These are phyloP conservation scores for Actinomortierella wolfii DNA, from an alignment of 371 early-diverging fungal species.

Conservation along the genomic window DNA sequence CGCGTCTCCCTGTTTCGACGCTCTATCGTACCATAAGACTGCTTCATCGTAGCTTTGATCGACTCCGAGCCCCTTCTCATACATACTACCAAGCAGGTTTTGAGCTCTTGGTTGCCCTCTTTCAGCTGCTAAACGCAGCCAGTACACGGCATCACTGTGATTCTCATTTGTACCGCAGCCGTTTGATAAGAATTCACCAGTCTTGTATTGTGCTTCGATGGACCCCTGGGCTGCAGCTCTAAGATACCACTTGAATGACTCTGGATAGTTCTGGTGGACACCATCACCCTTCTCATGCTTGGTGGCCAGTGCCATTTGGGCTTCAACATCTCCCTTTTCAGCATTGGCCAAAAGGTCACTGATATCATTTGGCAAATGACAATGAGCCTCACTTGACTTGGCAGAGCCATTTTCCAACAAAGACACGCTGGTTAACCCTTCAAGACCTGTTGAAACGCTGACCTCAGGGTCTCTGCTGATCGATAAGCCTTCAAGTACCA, in stretches of 20 bases:
- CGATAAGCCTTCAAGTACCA: no score
- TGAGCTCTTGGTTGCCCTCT: no score
- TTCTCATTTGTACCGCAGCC: conserved; percentile 76
- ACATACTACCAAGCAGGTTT: conserved; percentile 58
- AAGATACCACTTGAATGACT: conserved; percentile 82
- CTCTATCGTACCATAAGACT: conserved; percentile 67
- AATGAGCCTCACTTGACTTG: no score
- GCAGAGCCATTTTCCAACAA: no score
- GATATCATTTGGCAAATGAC: no score
- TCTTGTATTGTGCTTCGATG: conserved; percentile 66
- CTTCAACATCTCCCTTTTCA: conserved; percentile 76
- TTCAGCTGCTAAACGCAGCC: conserved; percentile 73
- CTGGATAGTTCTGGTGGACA: conserved; percentile 56
- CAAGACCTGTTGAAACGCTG: no score
- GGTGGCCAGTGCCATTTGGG: conserved; percentile 77
- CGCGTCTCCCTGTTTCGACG: conserved; percentile 73
- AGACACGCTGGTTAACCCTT: no score
- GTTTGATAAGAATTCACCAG: conserved; percentile 81
- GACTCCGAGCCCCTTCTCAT: conserved; percentile 81
- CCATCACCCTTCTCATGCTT: conserved; percentile 84
- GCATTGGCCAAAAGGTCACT: conserved; percentile 80
- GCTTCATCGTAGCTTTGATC: conserved; percentile 65
- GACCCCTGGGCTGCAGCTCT: conserved; percentile 77
- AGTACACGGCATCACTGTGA: conserved; percentile 78
- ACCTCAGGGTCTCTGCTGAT: no score